These are phyloP conservation scores for Fusarium sp. DNA, from an alignment of 2,329 filamentous ascomycete species.

Conservation along the genomic window DNA sequence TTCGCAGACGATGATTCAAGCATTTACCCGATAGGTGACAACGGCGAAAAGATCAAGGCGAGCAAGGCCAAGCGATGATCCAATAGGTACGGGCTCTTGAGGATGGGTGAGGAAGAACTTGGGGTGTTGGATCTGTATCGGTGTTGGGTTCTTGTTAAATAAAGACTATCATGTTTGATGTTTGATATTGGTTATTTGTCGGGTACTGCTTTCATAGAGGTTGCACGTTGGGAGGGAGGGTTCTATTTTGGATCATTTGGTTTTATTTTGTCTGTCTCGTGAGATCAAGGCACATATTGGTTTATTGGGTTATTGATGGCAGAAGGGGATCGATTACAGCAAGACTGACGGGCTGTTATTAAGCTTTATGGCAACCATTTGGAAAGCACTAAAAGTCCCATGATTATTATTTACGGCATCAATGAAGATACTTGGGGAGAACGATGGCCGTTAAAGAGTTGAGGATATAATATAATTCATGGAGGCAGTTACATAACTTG, in stretches of 20 bases:
- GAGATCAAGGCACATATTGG: background rate
- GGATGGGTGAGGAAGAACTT: slow-evolving; percentile 1
- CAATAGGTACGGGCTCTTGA: background rate
- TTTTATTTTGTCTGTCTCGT: slow-evolving; percentile 2
- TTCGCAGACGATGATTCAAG: slow-evolving; percentile 70
- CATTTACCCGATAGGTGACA: slow-evolving; percentile 55
- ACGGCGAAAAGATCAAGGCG: slow-evolving; percentile 44
- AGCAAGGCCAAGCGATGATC: slow-evolving; percentile 39
- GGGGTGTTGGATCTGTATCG: slow-evolving; percentile 5
- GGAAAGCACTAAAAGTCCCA: slow-evolving; percentile 30
- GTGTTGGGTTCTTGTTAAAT: slow-evolving; percentile 15
- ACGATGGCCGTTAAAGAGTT: background rate
- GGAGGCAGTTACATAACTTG: too few species aligned
- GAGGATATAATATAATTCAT: too few species aligned
- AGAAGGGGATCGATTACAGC: slow-evolving; percentile 1
- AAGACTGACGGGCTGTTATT: slow-evolving; percentile 3
- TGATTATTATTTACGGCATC: background rate
- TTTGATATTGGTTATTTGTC: slow-evolving; percentile 11
- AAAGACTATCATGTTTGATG: background rate
- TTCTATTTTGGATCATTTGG: slow-evolving; percentile 6
- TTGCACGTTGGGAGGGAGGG: slow-evolving; percentile 1
- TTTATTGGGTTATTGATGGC: slow-evolving; percentile 1
- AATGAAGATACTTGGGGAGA: background rate
- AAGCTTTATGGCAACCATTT: slow-evolving; percentile 20
- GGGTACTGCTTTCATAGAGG: slow-evolving; percentile 24